A percentile compares a stretch with the other conserved stretches of the same genome.
phyloP scores from a whole-genome alignment of 2,329 filamentous ascomycete species.

The Alternaria atra region DNA sequence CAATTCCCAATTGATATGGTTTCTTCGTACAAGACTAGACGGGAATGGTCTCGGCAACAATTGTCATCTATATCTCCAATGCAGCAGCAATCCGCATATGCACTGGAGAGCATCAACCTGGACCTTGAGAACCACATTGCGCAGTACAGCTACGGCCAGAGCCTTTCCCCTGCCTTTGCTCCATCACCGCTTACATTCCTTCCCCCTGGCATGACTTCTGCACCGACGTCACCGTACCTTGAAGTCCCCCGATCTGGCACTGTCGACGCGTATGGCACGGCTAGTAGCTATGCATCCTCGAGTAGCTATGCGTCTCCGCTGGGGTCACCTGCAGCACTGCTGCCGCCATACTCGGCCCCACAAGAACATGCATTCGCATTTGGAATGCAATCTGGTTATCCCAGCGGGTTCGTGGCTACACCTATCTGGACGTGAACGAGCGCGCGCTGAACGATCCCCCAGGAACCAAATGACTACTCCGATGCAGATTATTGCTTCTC shows the following conservation, averaged over 20 bases:
- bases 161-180: conserved; percentile 61
- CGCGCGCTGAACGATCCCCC: conserved; percentile 53
- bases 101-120: conserved; percentile 51
- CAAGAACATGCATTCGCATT: conserved; percentile 54
- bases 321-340: conserved; percentile 47
- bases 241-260: conserved; percentile 54
- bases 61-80: conserved; percentile 42
- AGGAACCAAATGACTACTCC: conserved; percentile 50
- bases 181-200: conserved; percentile 56
- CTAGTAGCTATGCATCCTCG: conserved; percentile 41
- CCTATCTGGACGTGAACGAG: conserved; percentile 54
- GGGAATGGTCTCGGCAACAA: conserved; percentile 53
- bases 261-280: conserved; percentile 39
- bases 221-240: conserved; percentile 54
- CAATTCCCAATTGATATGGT: conserved; percentile 57
- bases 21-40: conserved; percentile 52
- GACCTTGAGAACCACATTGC: conserved; percentile 53
- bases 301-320: conserved; percentile 51
- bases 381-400: conserved; percentile 52
- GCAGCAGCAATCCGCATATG: conserved; percentile 50
- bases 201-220: conserved; percentile 44
- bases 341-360: conserved; percentile 46
- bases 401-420: conserved; percentile 56
- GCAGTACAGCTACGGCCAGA: conserved; percentile 53
- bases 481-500: conserved; percentile 31